Evolutionary conservation across 306 rosid species (phyloP).

Genomic region (Cucurbita pepo): DNA sequence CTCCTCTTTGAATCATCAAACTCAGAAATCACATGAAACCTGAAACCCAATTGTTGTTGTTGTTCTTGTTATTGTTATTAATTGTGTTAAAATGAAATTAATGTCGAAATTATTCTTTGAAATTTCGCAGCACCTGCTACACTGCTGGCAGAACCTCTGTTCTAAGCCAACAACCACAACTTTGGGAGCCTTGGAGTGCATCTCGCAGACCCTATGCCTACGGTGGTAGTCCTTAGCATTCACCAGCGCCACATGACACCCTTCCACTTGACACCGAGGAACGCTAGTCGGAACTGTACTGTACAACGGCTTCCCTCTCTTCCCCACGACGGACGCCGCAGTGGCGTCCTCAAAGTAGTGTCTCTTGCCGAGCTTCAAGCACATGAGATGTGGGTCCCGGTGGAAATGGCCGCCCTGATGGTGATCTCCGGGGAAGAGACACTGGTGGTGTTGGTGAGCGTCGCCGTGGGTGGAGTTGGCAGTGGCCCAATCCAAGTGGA

Average conservation of each 20-base stretch:
- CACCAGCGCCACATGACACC: conserved; percentile 64
- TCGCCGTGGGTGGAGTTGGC: conserved; percentile 4
- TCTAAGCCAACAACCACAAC: conserved; percentile 64
- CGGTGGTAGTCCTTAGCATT: conserved; percentile 85
- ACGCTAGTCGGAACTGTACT: conserved; percentile 13
- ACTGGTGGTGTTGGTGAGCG: conserved; percentile 13
- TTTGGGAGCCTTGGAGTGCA: conserved; percentile 86
- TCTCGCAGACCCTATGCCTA: conserved; percentile 87
- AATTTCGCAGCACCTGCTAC: conserved; percentile 49
- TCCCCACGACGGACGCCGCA: conserved; percentile 17
- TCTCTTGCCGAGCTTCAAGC: conserved; percentile 86
- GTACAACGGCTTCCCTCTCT: conserved; percentile 29
- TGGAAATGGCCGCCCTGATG: conserved; percentile 26
- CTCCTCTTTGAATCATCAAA: conserved; percentile 89
- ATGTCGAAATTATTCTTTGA: background rate
- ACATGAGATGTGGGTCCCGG: conserved; percentile 62
- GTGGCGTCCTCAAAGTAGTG: conserved; percentile 67
- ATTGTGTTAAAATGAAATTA: background rate
- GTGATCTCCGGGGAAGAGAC: conserved; percentile 14
- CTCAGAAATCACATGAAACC: conserved; percentile 84
- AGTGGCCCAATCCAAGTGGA: conserved; percentile 5
- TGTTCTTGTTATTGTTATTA: background rate
- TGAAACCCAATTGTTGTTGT: conserved; percentile 1
- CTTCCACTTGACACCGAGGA: conserved; percentile 87
- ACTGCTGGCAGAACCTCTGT: conserved; percentile 96